Conservation (phyloP, 2,329 filamentous ascomycete genomes). For the Westerdykella sp. region DNA sequence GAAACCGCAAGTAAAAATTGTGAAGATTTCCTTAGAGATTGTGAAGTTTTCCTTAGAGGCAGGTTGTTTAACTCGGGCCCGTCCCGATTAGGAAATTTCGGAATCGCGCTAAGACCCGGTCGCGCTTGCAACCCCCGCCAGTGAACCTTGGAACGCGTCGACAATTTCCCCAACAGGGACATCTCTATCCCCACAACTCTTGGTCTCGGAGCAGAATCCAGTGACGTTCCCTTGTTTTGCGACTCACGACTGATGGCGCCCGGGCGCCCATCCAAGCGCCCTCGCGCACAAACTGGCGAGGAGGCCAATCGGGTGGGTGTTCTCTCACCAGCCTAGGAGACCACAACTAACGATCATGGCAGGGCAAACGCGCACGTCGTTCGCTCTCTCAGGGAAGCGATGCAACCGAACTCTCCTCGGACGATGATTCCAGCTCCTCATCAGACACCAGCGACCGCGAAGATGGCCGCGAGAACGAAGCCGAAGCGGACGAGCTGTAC, state of each 20-base stretch:
- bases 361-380: constrained; percentile 29
- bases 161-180: too few relatives aligned
- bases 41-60: too few relatives aligned
- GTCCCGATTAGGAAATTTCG: too few relatives aligned
- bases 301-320: constrained; percentile 9
- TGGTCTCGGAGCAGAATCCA: too few relatives aligned
- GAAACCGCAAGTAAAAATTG: too few relatives aligned
- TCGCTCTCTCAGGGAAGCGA: constrained; percentile 19
- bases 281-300: constrained; percentile 18
- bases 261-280: constrained; percentile 29
- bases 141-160: too few relatives aligned
- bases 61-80: too few relatives aligned
- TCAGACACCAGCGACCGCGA: constrained; percentile 6
- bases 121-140: too few relatives aligned
- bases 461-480: constrained; percentile 13
- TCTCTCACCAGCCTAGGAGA: constrained; percentile 3
- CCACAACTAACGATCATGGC: constrained; percentile 9
- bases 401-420: neutral
- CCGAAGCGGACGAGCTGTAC: constrained; percentile 8
- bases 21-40: too few relatives aligned
- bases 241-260: constrained; percentile 15
- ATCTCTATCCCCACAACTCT: too few relatives aligned
- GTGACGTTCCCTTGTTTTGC: too few relatives aligned
- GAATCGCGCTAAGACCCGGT: too few relatives aligned
- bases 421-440: constrained; percentile 6